Percentiles rank a stretch among this genome's conserved stretches.
phyloP scores from a whole-genome alignment of 257 asterid genomes.

The Parsonsia alboflavescens region DNA sequence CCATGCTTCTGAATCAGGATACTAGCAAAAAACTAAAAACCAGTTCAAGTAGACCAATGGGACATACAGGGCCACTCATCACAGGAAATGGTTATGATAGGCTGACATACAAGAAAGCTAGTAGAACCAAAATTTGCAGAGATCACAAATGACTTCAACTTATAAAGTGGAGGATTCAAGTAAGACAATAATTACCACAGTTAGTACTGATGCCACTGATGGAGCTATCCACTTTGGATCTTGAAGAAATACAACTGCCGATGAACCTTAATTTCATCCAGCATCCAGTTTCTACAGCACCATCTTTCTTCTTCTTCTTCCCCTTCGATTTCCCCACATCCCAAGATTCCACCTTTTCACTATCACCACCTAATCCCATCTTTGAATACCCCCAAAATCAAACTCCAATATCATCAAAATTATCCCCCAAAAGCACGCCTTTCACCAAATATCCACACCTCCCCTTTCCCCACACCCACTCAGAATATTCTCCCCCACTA shows the following conservation, averaged over 20 bases:
- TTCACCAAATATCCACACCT: conserved; percentile 5
- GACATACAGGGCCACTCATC: conserved; percentile 4
- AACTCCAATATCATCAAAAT: conserved; percentile 28
- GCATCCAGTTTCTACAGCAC: conserved; percentile 50
- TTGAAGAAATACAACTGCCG: conserved; percentile 86
- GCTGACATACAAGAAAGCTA: neutral
- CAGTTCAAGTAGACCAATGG: neutral
- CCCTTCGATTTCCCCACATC: conserved; percentile 41
- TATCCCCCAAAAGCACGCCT: conserved; percentile 17
- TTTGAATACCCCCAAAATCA: conserved; percentile 33
- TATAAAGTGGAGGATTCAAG: neutral
- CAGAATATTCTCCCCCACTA: neutral
- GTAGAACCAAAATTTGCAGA: neutral
- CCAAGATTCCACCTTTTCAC: conserved; percentile 48
- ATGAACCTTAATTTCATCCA: conserved; percentile 71
- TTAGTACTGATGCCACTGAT: conserved; percentile 81
- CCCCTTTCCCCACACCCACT: conserved; percentile 11
- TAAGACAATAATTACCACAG: conserved; percentile 42
- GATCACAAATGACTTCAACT: neutral
- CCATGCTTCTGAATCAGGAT: neutral
- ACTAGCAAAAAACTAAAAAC: neutral
- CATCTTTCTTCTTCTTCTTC: conserved; percentile 30
- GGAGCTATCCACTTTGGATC: conserved; percentile 96
- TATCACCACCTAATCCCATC: conserved; percentile 58
- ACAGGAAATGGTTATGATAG: neutral